These are phyloP conservation scores for Guyanaporus albipodus DNA, from an alignment of 768 basidiomycete genomes.

Conservation along the genomic window DNA sequence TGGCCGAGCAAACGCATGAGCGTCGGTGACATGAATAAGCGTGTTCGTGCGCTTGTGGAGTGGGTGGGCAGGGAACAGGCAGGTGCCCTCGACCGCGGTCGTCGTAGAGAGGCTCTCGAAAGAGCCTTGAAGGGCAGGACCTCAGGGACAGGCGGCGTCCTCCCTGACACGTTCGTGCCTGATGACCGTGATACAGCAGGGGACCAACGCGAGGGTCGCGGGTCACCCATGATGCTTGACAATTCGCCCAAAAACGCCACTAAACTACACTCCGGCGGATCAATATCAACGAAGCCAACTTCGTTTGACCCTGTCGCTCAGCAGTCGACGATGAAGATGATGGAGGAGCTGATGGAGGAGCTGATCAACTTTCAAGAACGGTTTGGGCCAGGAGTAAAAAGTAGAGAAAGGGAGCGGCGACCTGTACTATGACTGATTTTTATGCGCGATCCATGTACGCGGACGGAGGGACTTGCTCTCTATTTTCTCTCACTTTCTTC, in stretches of 20 bases:
- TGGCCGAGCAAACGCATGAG: conserved; percentile 95
- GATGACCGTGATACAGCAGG: conserved; percentile 15
- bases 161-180: conserved; percentile 8
- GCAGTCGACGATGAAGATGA: conserved; percentile 65
- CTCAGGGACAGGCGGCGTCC: conserved; percentile 8
- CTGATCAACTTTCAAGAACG: conserved; percentile 84
- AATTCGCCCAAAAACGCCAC: conserved; percentile 8
- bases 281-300: conserved; percentile 3
- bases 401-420: conserved; percentile 51
- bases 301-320: conserved; percentile 15
- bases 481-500: neutral
- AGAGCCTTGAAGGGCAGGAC: conserved; percentile 38
- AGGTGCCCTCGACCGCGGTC: conserved; percentile 63
- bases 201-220: conserved; percentile 9
- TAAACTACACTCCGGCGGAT: conserved; percentile 16
- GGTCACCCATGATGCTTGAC: conserved; percentile 36
- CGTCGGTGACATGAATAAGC: conserved; percentile 96
- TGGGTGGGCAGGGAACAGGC: conserved; percentile 92
- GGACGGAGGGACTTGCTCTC: neutral
- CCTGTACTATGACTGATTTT: conserved; percentile 30
- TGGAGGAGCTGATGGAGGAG: conserved; percentile 91
- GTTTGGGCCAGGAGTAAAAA: conserved; percentile 60
- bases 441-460: conserved; percentile 2
- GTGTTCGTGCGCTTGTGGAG: conserved; percentile 84
- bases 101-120: conserved; percentile 65